phyloP scores from a whole-genome alignment of 116 monocot species.

The Trichopus zeylanicus region DNA sequence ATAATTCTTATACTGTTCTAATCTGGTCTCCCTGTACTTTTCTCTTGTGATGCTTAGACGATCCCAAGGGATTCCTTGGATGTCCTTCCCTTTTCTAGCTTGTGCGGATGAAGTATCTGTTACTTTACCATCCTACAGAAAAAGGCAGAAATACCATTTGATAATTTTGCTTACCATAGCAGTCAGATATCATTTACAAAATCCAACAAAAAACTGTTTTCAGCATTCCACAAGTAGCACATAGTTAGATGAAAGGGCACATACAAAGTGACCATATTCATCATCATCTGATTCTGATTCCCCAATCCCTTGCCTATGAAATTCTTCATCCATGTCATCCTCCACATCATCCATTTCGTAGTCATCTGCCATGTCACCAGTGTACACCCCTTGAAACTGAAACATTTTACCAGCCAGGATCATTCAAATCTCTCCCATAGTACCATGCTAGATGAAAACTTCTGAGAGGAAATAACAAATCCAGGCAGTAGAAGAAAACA shows the following conservation, averaged over 20 bases:
- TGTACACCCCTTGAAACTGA: constrained; percentile 32
- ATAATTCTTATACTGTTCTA: constrained; percentile 90
- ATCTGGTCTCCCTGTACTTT: constrained; percentile 76
- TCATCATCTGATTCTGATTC: constrained; percentile 74
- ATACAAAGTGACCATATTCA: constrained; percentile 48
- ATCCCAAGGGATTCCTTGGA: constrained; percentile 97
- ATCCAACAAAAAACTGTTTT: too few relatives aligned
- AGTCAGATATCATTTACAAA: background rate
- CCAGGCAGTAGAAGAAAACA: too few relatives aligned
- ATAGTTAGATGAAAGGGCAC: too few relatives aligned
- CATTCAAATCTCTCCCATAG: too few relatives aligned
- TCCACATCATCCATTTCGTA: constrained; percentile 56
- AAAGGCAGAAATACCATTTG: background rate
- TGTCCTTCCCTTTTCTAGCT: constrained; percentile 83
- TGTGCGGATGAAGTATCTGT: constrained; percentile 73
- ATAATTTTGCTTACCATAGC: background rate
- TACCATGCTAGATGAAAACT: too few relatives aligned
- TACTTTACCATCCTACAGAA: constrained; percentile 38
- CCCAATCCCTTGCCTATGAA: constrained; percentile 21
- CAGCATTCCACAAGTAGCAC: too few relatives aligned
- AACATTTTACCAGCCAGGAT: constrained; percentile 56
- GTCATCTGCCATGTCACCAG: constrained; percentile 72
- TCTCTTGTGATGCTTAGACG: constrained; percentile 64
- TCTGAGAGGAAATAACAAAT: too few relatives aligned
- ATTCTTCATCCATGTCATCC: constrained; percentile 55